Conservation (phyloP, 805 yeast genomes). For the Kodamaea kakaduensis region DNA sequence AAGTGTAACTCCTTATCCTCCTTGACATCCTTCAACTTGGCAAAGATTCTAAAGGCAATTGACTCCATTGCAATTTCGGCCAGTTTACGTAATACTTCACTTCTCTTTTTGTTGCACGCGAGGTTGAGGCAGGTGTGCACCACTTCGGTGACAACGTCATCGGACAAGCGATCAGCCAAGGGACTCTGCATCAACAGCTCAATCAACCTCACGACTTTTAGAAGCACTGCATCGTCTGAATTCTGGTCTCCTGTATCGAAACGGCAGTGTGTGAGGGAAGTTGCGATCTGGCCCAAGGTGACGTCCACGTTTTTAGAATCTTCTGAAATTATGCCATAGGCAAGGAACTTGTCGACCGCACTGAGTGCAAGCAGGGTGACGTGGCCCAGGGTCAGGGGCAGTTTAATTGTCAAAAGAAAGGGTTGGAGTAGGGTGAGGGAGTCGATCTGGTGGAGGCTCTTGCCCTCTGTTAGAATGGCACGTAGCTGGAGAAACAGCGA, state of each 20-base stretch:
- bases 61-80: conserved; percentile 79
- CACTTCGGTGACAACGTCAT: conserved; percentile 81
- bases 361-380: conserved; percentile 79
- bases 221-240: conserved; percentile 85
- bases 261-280: conserved; percentile 85
- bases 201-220: conserved; percentile 74
- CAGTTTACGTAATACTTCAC: conserved; percentile 82
- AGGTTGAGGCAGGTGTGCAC: conserved; percentile 86
- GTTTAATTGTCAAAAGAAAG: conserved; percentile 74
- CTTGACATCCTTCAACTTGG: conserved; percentile 52
- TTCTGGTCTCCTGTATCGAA: conserved; percentile 93
- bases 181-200: conserved; percentile 63
- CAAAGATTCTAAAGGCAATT: conserved; percentile 66
- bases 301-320: conserved; percentile 52
- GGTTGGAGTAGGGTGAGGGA: conserved; percentile 79
- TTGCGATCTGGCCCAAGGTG: conserved; percentile 61
- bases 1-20: conserved; percentile 42
- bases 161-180: conserved; percentile 63
- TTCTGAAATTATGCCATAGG: conserved; percentile 59
- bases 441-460: conserved; percentile 54
- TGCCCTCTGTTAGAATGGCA: conserved; percentile 57
- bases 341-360: conserved; percentile 69
- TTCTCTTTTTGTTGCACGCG: conserved; percentile 87
- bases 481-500: conserved; percentile 78
- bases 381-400: conserved; percentile 80